Evolutionary conservation across 352 stramenopile species (phyloP).

Genomic region (Pythium periplocum): DNA sequence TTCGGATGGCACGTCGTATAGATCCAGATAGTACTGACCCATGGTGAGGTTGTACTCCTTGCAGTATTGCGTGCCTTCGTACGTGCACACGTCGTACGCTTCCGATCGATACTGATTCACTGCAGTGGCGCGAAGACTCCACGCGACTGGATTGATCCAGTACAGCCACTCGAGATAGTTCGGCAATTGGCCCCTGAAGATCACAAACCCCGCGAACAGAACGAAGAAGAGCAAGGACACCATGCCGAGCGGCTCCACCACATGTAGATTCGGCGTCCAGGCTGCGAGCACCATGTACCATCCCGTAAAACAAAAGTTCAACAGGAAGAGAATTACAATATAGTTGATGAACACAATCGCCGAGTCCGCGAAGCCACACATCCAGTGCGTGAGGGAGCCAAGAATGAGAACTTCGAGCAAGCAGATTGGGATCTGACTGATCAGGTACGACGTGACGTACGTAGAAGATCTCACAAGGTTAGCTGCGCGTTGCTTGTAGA

Average conservation of each 20-base stretch:
- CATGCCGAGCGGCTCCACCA: slow-evolving; percentile 22
- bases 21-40: slow-evolving; percentile 19
- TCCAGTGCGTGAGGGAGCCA: slow-evolving; percentile 72
- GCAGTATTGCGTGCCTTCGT: slow-evolving; percentile 21
- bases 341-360: slow-evolving; percentile 22
- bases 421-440: slow-evolving; percentile 22
- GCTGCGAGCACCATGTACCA: slow-evolving; percentile 24
- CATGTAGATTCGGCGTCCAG: slow-evolving; percentile 12
- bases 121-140: slow-evolving; percentile 18
- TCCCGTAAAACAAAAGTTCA: slow-evolving; percentile 21
- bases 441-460: slow-evolving; percentile 34
- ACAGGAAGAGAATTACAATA: slow-evolving; percentile 20
- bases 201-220: slow-evolving; percentile 33
- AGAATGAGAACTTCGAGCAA: slow-evolving; percentile 56
- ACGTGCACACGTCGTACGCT: slow-evolving; percentile 16
- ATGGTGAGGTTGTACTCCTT: slow-evolving; percentile 13
- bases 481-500: slow-evolving; percentile 57
- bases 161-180: slow-evolving; percentile 21
- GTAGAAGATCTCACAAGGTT: slow-evolving; percentile 58
- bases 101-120: slow-evolving; percentile 22
- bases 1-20: slow-evolving; percentile 24
- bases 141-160: slow-evolving; percentile 37
- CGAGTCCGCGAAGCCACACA: slow-evolving; percentile 34
- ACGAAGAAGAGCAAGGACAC: slow-evolving; percentile 24
- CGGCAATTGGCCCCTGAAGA: slow-evolving; percentile 22